Percentiles rank a stretch among this genome's conserved stretches.
These are phyloP conservation scores for Chalara sp. DNA, from an alignment of 2,329 filamentous ascomycete genomes.

Conservation along the genomic window DNA sequence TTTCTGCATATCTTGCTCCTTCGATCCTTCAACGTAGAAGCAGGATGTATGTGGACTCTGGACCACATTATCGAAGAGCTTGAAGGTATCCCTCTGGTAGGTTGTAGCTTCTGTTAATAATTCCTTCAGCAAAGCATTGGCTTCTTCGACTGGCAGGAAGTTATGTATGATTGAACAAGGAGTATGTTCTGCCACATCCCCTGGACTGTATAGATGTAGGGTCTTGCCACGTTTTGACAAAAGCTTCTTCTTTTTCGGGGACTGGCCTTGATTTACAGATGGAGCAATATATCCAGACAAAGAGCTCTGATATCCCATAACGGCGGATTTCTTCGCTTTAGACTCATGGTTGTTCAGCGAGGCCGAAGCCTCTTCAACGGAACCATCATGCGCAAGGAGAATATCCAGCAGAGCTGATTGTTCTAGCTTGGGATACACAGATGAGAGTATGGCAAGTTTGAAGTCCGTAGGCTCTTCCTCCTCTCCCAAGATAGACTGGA, in stretches of 20 bases:
- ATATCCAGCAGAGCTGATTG: slow-evolving; percentile 70
- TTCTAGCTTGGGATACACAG: slow-evolving; percentile 59
- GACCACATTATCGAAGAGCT: slow-evolving; percentile 83
- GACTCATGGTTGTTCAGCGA: slow-evolving; percentile 37
- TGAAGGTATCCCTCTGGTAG: slow-evolving; percentile 68
- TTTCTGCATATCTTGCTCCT: slow-evolving; percentile 64
- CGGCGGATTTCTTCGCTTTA: slow-evolving; percentile 23
- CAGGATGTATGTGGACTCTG: slow-evolving; percentile 76
- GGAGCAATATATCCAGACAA: slow-evolving; percentile 41
- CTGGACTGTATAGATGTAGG: slow-evolving; percentile 73
- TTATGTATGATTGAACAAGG: slow-evolving; percentile 92
- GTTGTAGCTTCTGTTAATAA: slow-evolving; percentile 66
- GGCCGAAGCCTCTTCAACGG: slow-evolving; percentile 57
- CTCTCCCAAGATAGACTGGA: slow-evolving; percentile 13
- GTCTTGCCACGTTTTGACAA: slow-evolving; percentile 75
- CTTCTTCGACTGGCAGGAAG: slow-evolving; percentile 67
- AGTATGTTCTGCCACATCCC: slow-evolving; percentile 75
- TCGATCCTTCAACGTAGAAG: slow-evolving; percentile 72
- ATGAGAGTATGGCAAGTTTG: slow-evolving; percentile 78
- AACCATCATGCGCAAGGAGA: slow-evolving; percentile 71
- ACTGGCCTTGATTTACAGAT: neutral
- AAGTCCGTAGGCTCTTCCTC: slow-evolving; percentile 76
- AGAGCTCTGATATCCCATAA: slow-evolving; percentile 55
- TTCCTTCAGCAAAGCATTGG: slow-evolving; percentile 68
- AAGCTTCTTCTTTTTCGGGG: slow-evolving; percentile 38